Evolutionary conservation across 208 protist genomes (phyloP), one percentile per base, ranked within the genome.

Genomic region (Trypanosoma mega): DNA sequence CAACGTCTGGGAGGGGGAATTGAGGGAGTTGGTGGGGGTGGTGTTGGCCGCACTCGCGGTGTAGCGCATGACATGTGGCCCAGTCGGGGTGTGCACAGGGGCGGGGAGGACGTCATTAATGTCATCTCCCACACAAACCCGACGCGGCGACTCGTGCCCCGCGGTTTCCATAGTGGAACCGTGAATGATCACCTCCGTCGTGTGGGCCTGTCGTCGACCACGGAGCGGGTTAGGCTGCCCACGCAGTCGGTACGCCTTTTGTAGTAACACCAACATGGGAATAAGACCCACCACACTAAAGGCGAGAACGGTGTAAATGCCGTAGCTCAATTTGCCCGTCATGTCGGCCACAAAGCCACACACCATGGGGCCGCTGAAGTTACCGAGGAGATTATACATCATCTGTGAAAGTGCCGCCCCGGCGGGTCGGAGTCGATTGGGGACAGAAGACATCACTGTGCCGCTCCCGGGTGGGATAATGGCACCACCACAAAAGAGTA

Each of bases 351-450:
- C 79, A 18, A 65, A 74, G 7, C 91, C 86, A 39, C 86, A 97
- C 20, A 94, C 68, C n/a, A 97, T 56, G 21, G 91, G 91, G 0
- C 91, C 91, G 53, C 78, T 84, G 47, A 95, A 97, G 75, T 93
- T 95, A 4, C 91, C 91, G 16, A 97, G 58, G 0, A 93, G 47
- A 60, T 94, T 95, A 61, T 88, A 95, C n/a, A 92, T 48, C 29
- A 83, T 88, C 50, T 90, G 80, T n/a, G 88, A 78, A 60, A 95
- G 82, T 50, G 86, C 82, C 7, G 82, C 86, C 6, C 81, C 87
- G 23, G 69, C 55, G 45, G 80, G 72, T 20, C 88, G 77, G 20
- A 87, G 77, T 41, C 75, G 54, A 14, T 71, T 60, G 6, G 85
- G 76, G 36, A 95, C 64, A 6, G 80, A 85, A 1, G 82, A 57